A percentile compares a stretch with the other conserved stretches of the same genome.
These are phyloP conservation scores for Chiua virens DNA, from an alignment of 768 basidiomycete species.

Conservation along the genomic window DNA sequence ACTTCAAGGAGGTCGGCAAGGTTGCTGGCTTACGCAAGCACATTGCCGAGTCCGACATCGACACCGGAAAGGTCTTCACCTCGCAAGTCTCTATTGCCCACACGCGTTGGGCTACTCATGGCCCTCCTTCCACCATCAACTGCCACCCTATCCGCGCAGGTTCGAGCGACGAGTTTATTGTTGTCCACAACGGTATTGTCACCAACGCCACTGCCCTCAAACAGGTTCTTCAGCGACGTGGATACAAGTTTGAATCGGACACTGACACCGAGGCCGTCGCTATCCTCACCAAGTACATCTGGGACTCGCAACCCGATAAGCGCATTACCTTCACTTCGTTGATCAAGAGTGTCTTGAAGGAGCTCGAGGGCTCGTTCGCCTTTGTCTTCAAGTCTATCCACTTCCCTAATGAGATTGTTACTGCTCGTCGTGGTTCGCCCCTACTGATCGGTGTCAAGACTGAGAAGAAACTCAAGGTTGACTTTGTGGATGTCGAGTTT, in stretches of 20 bases:
- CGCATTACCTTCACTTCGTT: slow-evolving; percentile 85
- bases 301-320: slow-evolving; percentile 88
- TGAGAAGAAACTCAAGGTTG: slow-evolving; percentile 99
- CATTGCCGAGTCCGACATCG: slow-evolving; percentile 68
- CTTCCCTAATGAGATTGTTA: slow-evolving; percentile 95
- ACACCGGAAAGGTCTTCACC: slow-evolving; percentile 74
- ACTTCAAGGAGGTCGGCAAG: slow-evolving; percentile 98
- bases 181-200: slow-evolving; percentile 99
- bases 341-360: slow-evolving; percentile 94
- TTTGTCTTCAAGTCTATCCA: slow-evolving; percentile 98
- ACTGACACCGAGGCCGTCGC: slow-evolving; percentile 99
- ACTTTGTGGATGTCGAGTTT: slow-evolving; percentile 98
- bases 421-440: slow-evolving; percentile 95
- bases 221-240: slow-evolving; percentile 92
- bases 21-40: slow-evolving; percentile 90
- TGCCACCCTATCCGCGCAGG: slow-evolving; percentile 96
- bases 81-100: slow-evolving; percentile 97
- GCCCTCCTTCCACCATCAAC: slow-evolving; percentile 81
- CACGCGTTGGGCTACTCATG: slow-evolving; percentile 99
- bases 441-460: slow-evolving; percentile 98
- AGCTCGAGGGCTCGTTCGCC: slow-evolving; percentile 97
- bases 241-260: slow-evolving; percentile 91
- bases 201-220: slow-evolving; percentile 90
- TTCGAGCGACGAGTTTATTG: slow-evolving; percentile 74
- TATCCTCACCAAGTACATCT: slow-evolving; percentile 94